A percentile compares a stretch with the other conserved stretches of the same genome.
phyloP scores from a whole-genome alignment of 179 eudicot genomes.

The Sideroxylon spinosum region DNA sequence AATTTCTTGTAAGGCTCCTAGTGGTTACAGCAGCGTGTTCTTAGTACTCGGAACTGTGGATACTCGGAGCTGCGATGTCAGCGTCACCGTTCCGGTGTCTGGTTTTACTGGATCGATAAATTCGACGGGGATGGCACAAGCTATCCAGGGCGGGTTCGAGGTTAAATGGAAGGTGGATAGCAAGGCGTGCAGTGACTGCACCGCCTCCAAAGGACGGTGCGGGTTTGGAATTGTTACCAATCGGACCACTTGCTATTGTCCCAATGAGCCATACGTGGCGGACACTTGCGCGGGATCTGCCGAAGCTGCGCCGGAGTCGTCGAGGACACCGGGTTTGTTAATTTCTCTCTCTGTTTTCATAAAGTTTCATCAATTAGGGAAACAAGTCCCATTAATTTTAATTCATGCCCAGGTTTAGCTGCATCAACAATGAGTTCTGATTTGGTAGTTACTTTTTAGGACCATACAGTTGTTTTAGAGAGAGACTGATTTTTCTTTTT shows the following conservation, averaged over 20 bases:
- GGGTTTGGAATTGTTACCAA: slow-evolving; percentile 26
- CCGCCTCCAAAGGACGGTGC: slow-evolving; percentile 36
- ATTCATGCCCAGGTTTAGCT: background rate
- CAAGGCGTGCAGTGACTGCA: slow-evolving; percentile 26
- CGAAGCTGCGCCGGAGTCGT: background rate
- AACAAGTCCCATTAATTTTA: background rate
- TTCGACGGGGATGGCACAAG: slow-evolving; percentile 13
- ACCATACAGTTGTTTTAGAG: no score
- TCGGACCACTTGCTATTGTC: slow-evolving; percentile 38
- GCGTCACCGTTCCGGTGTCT: slow-evolving; percentile 29
- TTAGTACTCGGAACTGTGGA: slow-evolving; percentile 19
- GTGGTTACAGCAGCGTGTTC: slow-evolving; percentile 9
- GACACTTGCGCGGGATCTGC: slow-evolving; percentile 1
- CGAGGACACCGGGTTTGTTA: slow-evolving; percentile 23
- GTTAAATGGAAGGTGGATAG: slow-evolving; percentile 29
- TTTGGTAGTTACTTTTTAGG: no score
- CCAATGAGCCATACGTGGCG: slow-evolving; percentile 17
- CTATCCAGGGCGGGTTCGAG: slow-evolving; percentile 34
- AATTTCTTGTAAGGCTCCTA: background rate
- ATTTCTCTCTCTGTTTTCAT: background rate
- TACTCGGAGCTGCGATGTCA: slow-evolving; percentile 22
- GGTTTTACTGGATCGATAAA: slow-evolving; percentile 1
- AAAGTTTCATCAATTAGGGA: no score
- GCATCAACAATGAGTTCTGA: background rate
- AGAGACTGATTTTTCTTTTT: no score